phyloP scores from a whole-genome alignment of 2,329 filamentous ascomycete genomes.

The Penicillium nordicum region DNA sequence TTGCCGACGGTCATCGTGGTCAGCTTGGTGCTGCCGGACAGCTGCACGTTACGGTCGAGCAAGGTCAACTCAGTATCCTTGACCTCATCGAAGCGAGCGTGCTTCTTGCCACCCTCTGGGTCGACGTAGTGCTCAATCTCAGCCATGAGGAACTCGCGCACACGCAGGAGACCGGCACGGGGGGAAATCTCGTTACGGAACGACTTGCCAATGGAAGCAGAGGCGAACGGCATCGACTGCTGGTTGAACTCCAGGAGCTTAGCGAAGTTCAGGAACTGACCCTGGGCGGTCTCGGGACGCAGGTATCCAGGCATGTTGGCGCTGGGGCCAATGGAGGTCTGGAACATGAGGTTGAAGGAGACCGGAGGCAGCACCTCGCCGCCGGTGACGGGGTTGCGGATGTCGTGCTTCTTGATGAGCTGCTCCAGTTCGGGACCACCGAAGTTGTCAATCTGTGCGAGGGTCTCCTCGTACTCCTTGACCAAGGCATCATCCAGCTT shows the following conservation, averaged over 20 bases:
- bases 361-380: constrained; percentile 75
- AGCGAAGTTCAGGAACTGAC: constrained; percentile 94
- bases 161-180: constrained; percentile 81
- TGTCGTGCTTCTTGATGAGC: constrained; percentile 86
- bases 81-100: constrained; percentile 80
- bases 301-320: constrained; percentile 82
- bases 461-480: constrained; percentile 83
- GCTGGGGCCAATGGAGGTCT: constrained; percentile 89
- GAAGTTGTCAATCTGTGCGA: constrained; percentile 96
- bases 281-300: constrained; percentile 93
- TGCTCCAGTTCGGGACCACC: constrained; percentile 79
- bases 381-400: constrained; percentile 81
- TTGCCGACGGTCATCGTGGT: constrained; percentile 75
- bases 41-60: constrained; percentile 79
- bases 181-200: constrained; percentile 98
- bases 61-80: constrained; percentile 79
- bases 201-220: constrained; percentile 93
- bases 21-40: constrained; percentile 76
- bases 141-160: constrained; percentile 97
- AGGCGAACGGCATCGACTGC: constrained; percentile 92
- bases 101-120: constrained; percentile 90
- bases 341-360: constrained; percentile 98
- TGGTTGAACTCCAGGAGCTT: constrained; percentile 97
- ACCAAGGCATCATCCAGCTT: constrained; percentile 84
- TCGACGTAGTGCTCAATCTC: constrained; percentile 99